These are phyloP conservation scores for Collariella sp. DNA, from an alignment of 495 filamentous ascomycete species.

Conservation along the genomic window DNA sequence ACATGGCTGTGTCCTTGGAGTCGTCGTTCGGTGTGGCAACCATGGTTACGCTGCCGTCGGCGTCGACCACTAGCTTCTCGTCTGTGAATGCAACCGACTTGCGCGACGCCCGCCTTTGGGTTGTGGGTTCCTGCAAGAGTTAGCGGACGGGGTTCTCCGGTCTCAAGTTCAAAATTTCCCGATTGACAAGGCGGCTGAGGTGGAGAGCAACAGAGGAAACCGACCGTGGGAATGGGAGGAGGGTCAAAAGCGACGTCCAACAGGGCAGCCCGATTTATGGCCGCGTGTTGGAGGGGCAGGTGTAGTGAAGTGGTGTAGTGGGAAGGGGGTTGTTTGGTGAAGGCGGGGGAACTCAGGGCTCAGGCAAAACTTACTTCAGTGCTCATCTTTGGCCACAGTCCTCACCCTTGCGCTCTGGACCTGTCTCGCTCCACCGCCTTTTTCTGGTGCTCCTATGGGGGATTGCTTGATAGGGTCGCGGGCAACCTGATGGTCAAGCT, in stretches of 20 bases:
- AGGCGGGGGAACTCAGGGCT: slow-evolving; percentile 11
- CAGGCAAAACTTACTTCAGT: slow-evolving; percentile 27
- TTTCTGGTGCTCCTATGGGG: background rate
- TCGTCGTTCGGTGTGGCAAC: slow-evolving; percentile 52
- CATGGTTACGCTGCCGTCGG: slow-evolving; percentile 69
- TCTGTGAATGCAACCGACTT: slow-evolving; percentile 90
- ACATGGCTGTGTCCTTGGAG: slow-evolving; percentile 61
- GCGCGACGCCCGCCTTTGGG: slow-evolving; percentile 51
- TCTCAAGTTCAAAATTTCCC: background rate
- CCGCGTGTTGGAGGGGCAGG: slow-evolving; percentile 18
- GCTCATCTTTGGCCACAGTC: slow-evolving; percentile 23
- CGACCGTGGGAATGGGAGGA: background rate
- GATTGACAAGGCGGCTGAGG: background rate
- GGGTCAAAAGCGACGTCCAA: background rate
- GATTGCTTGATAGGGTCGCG: background rate
- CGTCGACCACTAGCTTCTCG: slow-evolving; percentile 71
- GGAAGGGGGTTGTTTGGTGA: slow-evolving; percentile 7
- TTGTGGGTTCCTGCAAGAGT: slow-evolving; percentile 33
- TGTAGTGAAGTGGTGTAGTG: slow-evolving; percentile 6
- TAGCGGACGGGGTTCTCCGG: slow-evolving; percentile 16
- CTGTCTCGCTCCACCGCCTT: slow-evolving; percentile 16
- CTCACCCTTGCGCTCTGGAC: slow-evolving; percentile 6
- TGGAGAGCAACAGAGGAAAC: background rate
- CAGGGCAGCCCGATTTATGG: background rate
- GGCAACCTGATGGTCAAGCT: background rate